Evolutionary conservation across 2,329 filamentous ascomycete species (phyloP).

Genomic region (Ophiocordyceps australis): DNA sequence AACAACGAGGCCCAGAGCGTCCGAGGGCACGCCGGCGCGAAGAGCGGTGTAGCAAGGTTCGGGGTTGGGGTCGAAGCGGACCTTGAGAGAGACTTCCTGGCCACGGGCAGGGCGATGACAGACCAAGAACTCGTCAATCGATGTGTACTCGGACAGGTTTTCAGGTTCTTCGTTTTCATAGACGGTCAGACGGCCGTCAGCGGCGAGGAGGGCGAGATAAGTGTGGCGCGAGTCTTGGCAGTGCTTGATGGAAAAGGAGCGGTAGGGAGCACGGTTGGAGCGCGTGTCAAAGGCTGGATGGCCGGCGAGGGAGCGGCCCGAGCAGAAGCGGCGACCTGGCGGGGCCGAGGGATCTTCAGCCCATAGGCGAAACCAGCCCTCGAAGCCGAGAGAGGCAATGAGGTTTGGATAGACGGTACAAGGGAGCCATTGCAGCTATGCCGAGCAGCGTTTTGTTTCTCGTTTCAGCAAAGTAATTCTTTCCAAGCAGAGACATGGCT

Average conservation of each 20-base stretch:
- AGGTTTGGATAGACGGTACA: constrained; percentile 75
- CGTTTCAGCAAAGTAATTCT: too few relatives aligned
- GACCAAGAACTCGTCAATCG: constrained; percentile 60
- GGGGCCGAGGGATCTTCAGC: constrained; percentile 72
- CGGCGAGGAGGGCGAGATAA: constrained; percentile 68
- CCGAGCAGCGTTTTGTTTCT: too few relatives aligned
- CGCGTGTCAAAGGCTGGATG: constrained; percentile 37
- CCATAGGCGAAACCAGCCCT: constrained; percentile 85
- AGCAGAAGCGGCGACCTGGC: constrained; percentile 66
- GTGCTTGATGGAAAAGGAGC: constrained; percentile 70
- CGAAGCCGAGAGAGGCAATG: constrained; percentile 73
- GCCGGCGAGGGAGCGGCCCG: constrained; percentile 26
- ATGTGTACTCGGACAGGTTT: constrained; percentile 56
- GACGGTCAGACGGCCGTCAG: constrained; percentile 63
- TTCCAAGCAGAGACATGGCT: too few relatives aligned
- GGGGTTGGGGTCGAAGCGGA: constrained; percentile 77
- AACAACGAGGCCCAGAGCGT: constrained; percentile 66
- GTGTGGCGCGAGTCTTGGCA: constrained; percentile 67
- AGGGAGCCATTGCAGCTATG: constrained; percentile 79
- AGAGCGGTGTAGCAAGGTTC: constrained; percentile 63
- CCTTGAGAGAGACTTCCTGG: constrained; percentile 73
- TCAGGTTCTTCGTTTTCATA: constrained; percentile 78
- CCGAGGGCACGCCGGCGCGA: constrained; percentile 62
- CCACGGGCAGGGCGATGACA: constrained; percentile 54
- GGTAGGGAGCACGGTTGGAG: constrained; percentile 43